A percentile compares a stretch with the other conserved stretches of the same genome.
Conservation (phyloP, 1,284 basidiomycete species). For the Ceratobasidium sp. region DNA sequence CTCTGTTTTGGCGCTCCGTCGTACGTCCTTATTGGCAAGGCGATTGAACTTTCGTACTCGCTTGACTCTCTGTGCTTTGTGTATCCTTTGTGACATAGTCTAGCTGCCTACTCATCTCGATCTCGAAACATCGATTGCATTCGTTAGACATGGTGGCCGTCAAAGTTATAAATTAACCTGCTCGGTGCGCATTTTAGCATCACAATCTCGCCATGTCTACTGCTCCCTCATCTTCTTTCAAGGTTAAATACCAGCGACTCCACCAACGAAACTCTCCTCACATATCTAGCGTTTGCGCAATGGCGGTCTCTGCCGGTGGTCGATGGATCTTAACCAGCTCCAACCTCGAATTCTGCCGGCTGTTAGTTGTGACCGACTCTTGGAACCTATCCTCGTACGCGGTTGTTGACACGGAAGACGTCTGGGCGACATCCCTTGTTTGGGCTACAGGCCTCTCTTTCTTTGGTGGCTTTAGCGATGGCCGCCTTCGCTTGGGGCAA, state of each 20-base stretch:
- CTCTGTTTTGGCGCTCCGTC: too few species aligned
- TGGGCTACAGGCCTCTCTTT: not conserved
- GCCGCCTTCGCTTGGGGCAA: not conserved
- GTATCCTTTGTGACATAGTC: too few species aligned
- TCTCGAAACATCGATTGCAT: too few species aligned
- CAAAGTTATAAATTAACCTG: too few species aligned
- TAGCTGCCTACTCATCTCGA: too few species aligned
- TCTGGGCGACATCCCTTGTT: not conserved
- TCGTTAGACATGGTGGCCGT: too few species aligned
- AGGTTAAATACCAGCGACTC: not conserved
- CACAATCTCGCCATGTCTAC: not conserved
- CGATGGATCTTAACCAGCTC: constrained; percentile 4
- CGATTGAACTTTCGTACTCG: too few species aligned
- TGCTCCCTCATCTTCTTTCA: too few species aligned
- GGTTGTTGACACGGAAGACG: not conserved
- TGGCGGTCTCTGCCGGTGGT: not conserved
- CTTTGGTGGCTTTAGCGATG: constrained; percentile 1
- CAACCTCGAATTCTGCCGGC: not conserved
- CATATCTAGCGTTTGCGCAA: not conserved
- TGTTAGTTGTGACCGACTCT: not conserved
- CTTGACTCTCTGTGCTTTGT: too few species aligned
- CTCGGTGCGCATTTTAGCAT: too few species aligned
- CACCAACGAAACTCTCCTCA: not conserved
- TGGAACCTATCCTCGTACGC: not conserved
- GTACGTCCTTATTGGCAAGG: too few species aligned